phyloP scores from a whole-genome alignment of 495 filamentous ascomycete genomes.

The Tuber brumale region DNA sequence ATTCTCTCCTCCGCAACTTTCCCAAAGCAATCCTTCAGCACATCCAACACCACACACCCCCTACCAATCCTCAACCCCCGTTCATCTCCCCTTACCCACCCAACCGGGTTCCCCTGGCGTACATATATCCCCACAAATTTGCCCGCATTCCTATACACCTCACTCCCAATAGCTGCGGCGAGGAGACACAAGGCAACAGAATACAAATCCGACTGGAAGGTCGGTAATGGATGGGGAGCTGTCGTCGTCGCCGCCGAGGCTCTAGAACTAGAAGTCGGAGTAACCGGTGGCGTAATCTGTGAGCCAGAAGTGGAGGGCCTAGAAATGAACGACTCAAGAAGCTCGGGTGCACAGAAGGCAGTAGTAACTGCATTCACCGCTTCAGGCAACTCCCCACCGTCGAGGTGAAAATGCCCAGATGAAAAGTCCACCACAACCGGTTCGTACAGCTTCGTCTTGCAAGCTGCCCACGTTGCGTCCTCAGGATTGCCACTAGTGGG shows the following conservation, averaged over 20 bases:
- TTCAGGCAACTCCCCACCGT: conserved; percentile 15
- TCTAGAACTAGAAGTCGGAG: conserved; percentile 5
- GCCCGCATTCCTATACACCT: conserved; percentile 37
- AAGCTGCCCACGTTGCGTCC: conserved; percentile 14
- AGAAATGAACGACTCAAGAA: conserved; percentile 26
- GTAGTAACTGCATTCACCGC: conserved; percentile 34
- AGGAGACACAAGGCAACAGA: conserved; percentile 33
- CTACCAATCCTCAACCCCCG: conserved; percentile 22
- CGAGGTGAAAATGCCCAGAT: conserved; percentile 17
- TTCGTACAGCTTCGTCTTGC: conserved; percentile 9
- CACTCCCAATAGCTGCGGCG: conserved; percentile 36
- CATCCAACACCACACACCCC: conserved; percentile 18
- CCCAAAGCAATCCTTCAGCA: conserved; percentile 39
- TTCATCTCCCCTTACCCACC: conserved; percentile 37
- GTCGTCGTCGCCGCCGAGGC: neutral
- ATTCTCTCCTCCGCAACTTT: conserved; percentile 30
- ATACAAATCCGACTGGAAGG: conserved; percentile 36
- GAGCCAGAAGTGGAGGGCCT: neutral
- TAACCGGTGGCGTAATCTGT: conserved; percentile 6
- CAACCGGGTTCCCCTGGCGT: conserved; percentile 36
- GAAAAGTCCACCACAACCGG: conserved; percentile 39
- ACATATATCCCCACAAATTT: conserved; percentile 36
- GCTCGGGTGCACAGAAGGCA: conserved; percentile 34
- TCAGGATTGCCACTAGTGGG: neutral
- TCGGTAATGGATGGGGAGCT: conserved; percentile 26